Evolutionary conservation across 2,329 filamentous ascomycete genomes (phyloP), one percentile per base, ranked within the genome.

Genomic region (Fusarium odoratissimum): DNA sequence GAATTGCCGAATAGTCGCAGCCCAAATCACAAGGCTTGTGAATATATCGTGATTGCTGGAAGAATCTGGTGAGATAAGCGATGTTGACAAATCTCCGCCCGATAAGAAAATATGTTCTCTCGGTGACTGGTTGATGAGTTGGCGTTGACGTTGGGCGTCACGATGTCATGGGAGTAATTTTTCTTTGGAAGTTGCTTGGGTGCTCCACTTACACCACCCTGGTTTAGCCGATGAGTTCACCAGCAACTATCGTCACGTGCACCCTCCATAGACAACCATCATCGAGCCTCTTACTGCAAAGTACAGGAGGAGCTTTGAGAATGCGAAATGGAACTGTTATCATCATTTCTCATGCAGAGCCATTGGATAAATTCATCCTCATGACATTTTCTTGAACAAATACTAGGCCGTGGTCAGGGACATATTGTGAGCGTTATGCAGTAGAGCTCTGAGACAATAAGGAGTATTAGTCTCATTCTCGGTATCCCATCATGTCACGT

Each of bases 101-200:
- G 60, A 75, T 63, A 52, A 45, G n/a, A 58, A 56, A 23, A 60
- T 63, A 59, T 61, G 69, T 75, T 71, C 69, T 74, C 25, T 60
- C 54, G 60, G 64, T 69, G 60, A 55, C 44, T 64, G 40, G 30
- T 65, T 71, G 73, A 59, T 72, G 67, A 64, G 71, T 70, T 58
- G 54, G 56, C 69, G 62, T 67, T 75, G 73, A 62, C 62, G 74
- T 78, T 62, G 70, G 55, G 69, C 75, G 67, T 77, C 71, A 76
- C 75, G 72, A 76, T 72, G 62, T 71, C 67, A 67, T 72, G 64
- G 67, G 60, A 71, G 70, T 75, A 75, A 77, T 75, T 75, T 78
- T 78, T 77, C 55, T 58, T 78, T 78, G 75, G 72, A 69, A 51
- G 54, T 56, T 63, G 55, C 54, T 42, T 21, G 44, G 42, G 25